Evolutionary conservation across 164 flowering plant species (phyloP).

Genomic region (Berberis vulgaris): DNA sequence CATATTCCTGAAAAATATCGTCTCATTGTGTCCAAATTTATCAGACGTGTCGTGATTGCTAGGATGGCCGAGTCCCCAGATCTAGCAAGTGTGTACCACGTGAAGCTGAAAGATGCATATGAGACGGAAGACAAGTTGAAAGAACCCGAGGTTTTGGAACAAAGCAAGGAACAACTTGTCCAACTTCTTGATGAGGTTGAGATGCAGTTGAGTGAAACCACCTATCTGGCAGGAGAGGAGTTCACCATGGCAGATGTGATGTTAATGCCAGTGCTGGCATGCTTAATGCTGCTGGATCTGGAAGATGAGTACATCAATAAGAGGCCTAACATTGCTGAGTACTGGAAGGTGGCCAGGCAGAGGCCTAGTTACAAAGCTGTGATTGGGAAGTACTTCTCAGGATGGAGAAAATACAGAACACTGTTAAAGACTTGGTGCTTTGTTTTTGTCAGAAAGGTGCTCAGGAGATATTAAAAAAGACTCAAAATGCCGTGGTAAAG

Average conservation of each 20-base stretch:
- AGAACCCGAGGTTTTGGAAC: conserved; percentile 32
- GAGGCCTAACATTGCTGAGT: conserved; percentile 55
- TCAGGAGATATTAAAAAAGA: conserved; percentile 39
- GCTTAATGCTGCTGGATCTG: conserved; percentile 50
- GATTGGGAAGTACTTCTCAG: conserved; percentile 68
- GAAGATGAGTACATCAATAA: conserved; percentile 53
- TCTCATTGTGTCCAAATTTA: conserved; percentile 49
- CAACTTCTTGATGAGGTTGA: conserved; percentile 76
- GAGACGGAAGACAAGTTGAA: conserved; percentile 67
- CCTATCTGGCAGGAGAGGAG: conserved; percentile 62
- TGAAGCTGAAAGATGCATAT: conserved; percentile 63
- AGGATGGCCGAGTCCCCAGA: conserved; percentile 87
- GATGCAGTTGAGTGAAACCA: conserved; percentile 39
- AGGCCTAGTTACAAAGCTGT: conserved; percentile 75
- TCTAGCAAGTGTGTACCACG: conserved; percentile 72
- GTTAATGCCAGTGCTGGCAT: conserved; percentile 73
- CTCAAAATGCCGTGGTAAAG: neutral
- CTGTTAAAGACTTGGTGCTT: conserved; percentile 61
- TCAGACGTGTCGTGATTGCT: conserved; percentile 71
- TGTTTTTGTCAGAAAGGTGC: conserved; percentile 43
- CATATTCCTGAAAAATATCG: conserved; percentile 64
- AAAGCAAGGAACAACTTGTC: conserved; percentile 48
- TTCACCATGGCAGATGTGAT: conserved; percentile 74
- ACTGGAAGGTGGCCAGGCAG: conserved; percentile 53
- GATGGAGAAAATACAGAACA: conserved; percentile 85